A percentile compares a stretch with the other conserved stretches of the same genome.
phyloP scores from a whole-genome alignment of 2,329 filamentous ascomycete species.

The Hirsutella thompsonii region DNA sequence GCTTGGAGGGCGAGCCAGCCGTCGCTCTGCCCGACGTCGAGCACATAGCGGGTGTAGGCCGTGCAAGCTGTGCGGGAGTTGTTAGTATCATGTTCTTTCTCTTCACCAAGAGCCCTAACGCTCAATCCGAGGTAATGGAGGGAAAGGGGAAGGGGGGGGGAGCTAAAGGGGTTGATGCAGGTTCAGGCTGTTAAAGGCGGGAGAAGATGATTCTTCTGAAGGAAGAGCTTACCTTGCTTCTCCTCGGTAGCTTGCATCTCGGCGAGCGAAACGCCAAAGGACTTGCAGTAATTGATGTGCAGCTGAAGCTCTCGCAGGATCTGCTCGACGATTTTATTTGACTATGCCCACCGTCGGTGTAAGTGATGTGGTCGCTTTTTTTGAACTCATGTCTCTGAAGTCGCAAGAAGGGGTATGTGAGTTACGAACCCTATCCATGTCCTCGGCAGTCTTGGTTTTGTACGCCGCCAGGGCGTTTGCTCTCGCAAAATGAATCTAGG shows the following conservation, averaged over 20 bases:
- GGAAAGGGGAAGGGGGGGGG: too few relatives aligned
- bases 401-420: background rate
- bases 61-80: conserved; percentile 45
- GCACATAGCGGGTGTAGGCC: conserved; percentile 73
- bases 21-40: conserved; percentile 77
- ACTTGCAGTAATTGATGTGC: conserved; percentile 70
- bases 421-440: conserved; percentile 51
- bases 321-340: conserved; percentile 52
- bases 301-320: conserved; percentile 70
- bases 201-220: background rate
- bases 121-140: too few relatives aligned
- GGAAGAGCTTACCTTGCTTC: conserved; percentile 45
- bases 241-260: conserved; percentile 66
- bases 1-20: conserved; percentile 83
- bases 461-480: conserved; percentile 78
- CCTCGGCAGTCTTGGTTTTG: conserved; percentile 62
- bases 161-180: background rate
- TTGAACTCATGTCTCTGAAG: background rate
- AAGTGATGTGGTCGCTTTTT: too few relatives aligned
- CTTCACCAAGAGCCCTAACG: background rate
- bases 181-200: background rate
- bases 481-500: conserved; percentile 70
- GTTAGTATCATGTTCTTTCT: background rate
- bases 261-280: conserved; percentile 62
- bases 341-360: conserved; percentile 11